Evolutionary conservation across 2,329 filamentous ascomycete species (phyloP), one percentile per base, ranked within the genome.

Genomic region (Cladophialophora chaetospira): DNA sequence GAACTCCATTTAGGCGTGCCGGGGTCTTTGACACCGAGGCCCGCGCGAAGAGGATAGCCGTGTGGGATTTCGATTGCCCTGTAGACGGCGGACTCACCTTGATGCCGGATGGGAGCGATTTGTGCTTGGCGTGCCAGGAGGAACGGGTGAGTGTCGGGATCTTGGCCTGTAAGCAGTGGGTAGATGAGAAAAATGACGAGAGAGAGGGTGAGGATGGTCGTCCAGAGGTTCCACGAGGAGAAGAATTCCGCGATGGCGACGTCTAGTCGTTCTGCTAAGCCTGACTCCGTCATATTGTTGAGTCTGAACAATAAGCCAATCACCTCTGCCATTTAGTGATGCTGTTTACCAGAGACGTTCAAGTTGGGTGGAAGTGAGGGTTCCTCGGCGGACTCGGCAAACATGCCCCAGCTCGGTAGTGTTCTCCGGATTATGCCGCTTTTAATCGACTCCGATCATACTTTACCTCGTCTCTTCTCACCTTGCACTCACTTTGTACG

Each of bases 81-180:
- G 73, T 93, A 96, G 59, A 91, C 77, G 44, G 94, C 87, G 36
- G 91, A 96, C 73, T 97, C 89, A 64, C 89, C 88, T 56, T 88
- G 84, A 66, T 93, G 86, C 66, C 94, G 84, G 51, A 97, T 88
- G 10, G 87, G 84, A 6, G 90, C 88, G 48, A 88, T 82, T 62
- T 86, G 81, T 2, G 91, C 84, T 78, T 97, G 94, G 52, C 93
- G 85, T 53, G 89, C 89, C 25, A 99, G 86, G 45, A 97, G 82
- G 73, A 96, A 86, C 29, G 94, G 93, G 73, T 97, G 94, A 4
- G 88, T 88, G 76, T 99, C 94, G 4, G 94, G 89, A 51, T 97
- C 93, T 58, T 84, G 82, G 48, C 83, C 82, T 60, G 84, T 84
- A 67, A 88, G 77, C 63, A 95, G 75, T 42, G 86, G 82, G 73